Percentiles rank a stretch among this genome's conserved stretches.
These are phyloP conservation scores for Geotrichum europaeum DNA, from an alignment of 1,139 yeast species.

Conservation along the genomic window DNA sequence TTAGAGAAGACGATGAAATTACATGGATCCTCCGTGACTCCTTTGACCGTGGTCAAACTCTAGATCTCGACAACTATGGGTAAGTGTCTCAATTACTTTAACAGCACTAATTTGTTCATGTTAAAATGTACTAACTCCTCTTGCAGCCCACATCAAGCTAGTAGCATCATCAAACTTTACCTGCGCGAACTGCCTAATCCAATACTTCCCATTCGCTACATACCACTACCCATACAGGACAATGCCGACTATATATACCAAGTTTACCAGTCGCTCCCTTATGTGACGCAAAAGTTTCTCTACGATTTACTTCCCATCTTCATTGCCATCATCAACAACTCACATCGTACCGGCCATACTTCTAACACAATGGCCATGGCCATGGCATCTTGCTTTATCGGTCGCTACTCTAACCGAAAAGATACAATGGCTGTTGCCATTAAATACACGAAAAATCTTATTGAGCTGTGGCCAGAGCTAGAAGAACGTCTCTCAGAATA, in stretches of 20 bases:
- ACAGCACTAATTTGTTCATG: not conserved
- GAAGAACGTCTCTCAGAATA: constrained; percentile 1
- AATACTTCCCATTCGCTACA: constrained; percentile 8
- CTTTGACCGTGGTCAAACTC: constrained; percentile 36
- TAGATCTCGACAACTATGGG: constrained; percentile 33
- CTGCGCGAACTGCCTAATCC: constrained; percentile 15
- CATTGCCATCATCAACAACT: constrained; percentile 4
- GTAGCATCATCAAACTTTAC: constrained; percentile 11
- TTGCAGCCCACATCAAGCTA: constrained; percentile 23
- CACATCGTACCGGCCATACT: constrained; percentile 4
- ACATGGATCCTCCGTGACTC: constrained; percentile 33
- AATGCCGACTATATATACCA: constrained; percentile 4
- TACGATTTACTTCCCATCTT: constrained; percentile 13
- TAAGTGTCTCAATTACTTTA: not conserved
- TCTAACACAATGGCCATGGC: constrained; percentile 4
- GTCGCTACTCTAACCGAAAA: constrained; percentile 24
- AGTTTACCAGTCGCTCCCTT: constrained; percentile 12
- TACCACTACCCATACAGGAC: constrained; percentile 9
- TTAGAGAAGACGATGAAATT: constrained; percentile 22
- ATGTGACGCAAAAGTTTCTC: constrained; percentile 13
- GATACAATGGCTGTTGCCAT: constrained; percentile 27
- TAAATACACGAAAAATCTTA: constrained; percentile 25
- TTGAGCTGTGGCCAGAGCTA: constrained; percentile 29
- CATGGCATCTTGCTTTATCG: constrained; percentile 33
- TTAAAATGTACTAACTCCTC: constrained; percentile 1